Base-by-base conservation (phyloP, 257 asterid species). In the Petrea volubilis region DNA sequence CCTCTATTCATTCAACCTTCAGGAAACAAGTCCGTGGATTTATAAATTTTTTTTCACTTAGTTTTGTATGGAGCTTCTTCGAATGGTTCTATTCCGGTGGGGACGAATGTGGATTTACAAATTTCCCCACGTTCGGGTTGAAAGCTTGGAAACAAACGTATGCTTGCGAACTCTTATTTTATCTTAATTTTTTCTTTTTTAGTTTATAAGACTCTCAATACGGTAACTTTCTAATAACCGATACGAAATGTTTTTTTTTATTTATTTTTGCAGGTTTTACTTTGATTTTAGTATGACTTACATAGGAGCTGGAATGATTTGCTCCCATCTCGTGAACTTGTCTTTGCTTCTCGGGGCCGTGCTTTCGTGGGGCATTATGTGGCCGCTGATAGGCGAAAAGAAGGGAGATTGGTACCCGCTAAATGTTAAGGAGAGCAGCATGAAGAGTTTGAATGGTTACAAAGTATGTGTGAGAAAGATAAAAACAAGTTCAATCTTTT, bases 21-120 rank as follows among this genome's bases (percentile, higher is more conserved):
- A 92, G 97, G 89, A 82, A 84, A 77, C 98, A 93, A 69, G 90
- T 93, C 34, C 80, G 50, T 13, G 97, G 97, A 64, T 93, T 93
- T 79, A 53, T 70, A 83, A 93, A 79, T 70, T 84, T 86, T 80
- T 87, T 88, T 70, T 88, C 98, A 4, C 7, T 86, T 49, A 93
- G 98, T 79, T 90, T 93, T 86, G 0, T 88, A 7, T 90, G 98
- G 98, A 88, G 93, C 60, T 86, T 83, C 76, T 92, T 92, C 84
- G 96, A 90, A 38, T 93, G 97, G 98, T 87, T 90, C 81, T 93
- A 78, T 31, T 60, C 96, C 1, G 97, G 98, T 41, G 97, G 96
- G 33, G 78, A 75, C 7, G 73, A 50, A 21, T 93, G 98, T 17
- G 97, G 98, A 50, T 90, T 90, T 29, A 33, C 55, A 31, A 78